phyloP scores from a whole-genome alignment of 2,329 filamentous ascomycete species.

The Fusarium agapanthi region DNA sequence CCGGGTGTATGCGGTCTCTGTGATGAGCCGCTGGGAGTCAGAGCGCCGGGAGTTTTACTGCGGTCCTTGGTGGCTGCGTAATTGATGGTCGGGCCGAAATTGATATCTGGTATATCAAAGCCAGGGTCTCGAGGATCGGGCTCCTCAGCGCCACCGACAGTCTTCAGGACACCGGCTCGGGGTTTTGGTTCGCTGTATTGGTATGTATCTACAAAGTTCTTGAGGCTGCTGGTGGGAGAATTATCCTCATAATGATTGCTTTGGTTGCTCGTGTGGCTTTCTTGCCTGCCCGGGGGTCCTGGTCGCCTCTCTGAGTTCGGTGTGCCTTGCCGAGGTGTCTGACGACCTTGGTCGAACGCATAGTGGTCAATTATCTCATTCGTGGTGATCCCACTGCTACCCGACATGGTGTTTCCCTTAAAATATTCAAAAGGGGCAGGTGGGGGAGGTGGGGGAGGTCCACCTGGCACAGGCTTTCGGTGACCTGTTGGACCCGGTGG shows the following conservation, averaged over 20 bases:
- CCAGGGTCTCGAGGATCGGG: conserved; percentile 39
- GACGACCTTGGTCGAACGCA: conserved; percentile 43
- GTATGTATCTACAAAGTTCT: conserved; percentile 38
- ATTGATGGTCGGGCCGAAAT: conserved; percentile 87
- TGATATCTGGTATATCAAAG: conserved; percentile 74
- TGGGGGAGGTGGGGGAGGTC: conserved; percentile 9
- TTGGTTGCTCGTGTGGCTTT: conserved; percentile 43
- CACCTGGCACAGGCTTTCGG: conserved; percentile 45
- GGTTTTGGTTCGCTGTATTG: conserved; percentile 52
- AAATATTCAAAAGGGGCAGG: conserved; percentile 31
- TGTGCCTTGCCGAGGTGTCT: conserved; percentile 21
- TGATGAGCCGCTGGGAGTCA: conserved; percentile 11
- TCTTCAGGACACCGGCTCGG: conserved; percentile 82
- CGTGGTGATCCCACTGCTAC: conserved; percentile 45
- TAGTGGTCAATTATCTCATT: conserved; percentile 54
- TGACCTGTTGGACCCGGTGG: conserved; percentile 37
- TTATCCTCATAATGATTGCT: conserved; percentile 68
- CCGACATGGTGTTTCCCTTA: conserved; percentile 37
- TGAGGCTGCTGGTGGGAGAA: conserved; percentile 49
- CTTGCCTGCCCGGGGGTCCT: conserved; percentile 39
- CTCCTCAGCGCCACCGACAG: conserved; percentile 67
- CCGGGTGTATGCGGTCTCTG: conserved; percentile 48
- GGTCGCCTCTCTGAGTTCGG: conserved; percentile 36
- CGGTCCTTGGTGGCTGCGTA: conserved; percentile 56
- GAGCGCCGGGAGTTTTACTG: conserved; percentile 43